Base-by-base conservation (phyloP, 345 rosid genomes). In the Psidium guajava region DNA sequence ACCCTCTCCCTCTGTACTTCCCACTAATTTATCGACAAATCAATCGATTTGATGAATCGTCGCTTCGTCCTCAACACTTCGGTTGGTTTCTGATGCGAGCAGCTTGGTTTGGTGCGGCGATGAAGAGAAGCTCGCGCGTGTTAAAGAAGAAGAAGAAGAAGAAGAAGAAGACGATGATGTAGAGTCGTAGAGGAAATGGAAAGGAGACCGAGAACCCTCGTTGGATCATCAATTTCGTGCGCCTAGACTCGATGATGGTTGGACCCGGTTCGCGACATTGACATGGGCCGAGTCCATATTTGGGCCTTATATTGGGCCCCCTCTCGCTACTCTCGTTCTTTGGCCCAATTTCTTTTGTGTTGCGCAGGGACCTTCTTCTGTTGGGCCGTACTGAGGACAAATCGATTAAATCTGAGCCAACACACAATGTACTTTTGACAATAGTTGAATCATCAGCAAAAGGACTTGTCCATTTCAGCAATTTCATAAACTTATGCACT, bases 301-400 rank as follows among this genome's bases (percentile, higher is more conserved):
- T 69, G 80, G 80, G 59, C 59, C 59, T 22, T 3, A 1, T 3
- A 21, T 21, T 55, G 58, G 58, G 77, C 77, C 47, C 1, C 6
- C 18, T 5, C 2, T 9, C 20, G 3, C 7, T 3, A 18, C 36
- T 0, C 25, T 11, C 47, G 0, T 40, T 32, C 77, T 0, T 18
- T 12, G 47, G 80, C 80, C 80, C 13, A 69, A 18, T 36, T 36
- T 1, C 3, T 32, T 36, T 36, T 2, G 20, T 4, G 1, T 16
- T 64, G 54, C 9, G 12, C 77, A 0, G 77, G 1, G 44, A 36
- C 44, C 77, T 64, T 32, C 77, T 1, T 32, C 77, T 1, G 44
- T 20, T 32, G 77, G 77, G 77, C 77, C 77, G 77, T 44, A 8
- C 77, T 20, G 44, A 20, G 12, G 77, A 16, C 77, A 5, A 32